Percentiles rank a stretch among this genome's conserved stretches.
phyloP scores from a whole-genome alignment of 148 eudicot genomes.

The Rhododendron griersonianum region DNA sequence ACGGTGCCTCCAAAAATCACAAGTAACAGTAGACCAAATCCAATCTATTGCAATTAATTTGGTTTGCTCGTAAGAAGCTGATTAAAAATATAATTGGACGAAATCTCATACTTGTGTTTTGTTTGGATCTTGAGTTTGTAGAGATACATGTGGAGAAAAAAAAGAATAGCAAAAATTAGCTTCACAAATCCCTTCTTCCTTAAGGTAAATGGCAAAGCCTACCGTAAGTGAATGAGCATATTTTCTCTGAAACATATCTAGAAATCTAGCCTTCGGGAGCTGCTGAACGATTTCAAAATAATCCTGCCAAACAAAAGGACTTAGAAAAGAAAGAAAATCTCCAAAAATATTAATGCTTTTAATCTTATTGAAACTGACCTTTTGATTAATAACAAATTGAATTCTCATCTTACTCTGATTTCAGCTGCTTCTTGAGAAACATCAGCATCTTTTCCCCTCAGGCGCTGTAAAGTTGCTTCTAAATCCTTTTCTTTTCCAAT shows the following conservation, averaged over 20 bases:
- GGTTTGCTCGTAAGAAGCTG: not conserved
- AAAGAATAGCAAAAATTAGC: not conserved
- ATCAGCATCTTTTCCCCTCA: slow-evolving; percentile 37
- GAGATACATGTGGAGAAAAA: not conserved
- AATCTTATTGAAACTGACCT: not conserved
- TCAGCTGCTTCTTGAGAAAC: slow-evolving; percentile 45
- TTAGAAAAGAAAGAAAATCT: not conserved
- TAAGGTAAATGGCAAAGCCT: slow-evolving; percentile 5
- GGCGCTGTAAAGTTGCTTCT: slow-evolving; percentile 38
- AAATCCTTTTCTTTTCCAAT: slow-evolving; percentile 39
- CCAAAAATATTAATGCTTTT: not conserved
- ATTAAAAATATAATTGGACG: not conserved
- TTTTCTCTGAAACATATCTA: slow-evolving; percentile 41
- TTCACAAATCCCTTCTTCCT: not conserved
- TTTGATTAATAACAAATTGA: not conserved
- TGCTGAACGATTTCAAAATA: slow-evolving; percentile 27
- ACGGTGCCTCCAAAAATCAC: slow-evolving; percentile 50
- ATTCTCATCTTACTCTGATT: slow-evolving; percentile 39
- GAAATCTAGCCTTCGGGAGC: slow-evolving; percentile 27
- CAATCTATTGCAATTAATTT: slow-evolving; percentile 33
- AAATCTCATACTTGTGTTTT: not conserved
- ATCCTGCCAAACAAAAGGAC: slow-evolving; percentile 32
- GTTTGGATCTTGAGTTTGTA: not conserved
- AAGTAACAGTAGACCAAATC: slow-evolving; percentile 47
- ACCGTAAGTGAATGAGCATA: slow-evolving; percentile 52